Percentiles rank a stretch among this genome's conserved stretches.
phyloP scores from a whole-genome alignment of 371 early-diverging fungal species.

The Smittium culicis region DNA sequence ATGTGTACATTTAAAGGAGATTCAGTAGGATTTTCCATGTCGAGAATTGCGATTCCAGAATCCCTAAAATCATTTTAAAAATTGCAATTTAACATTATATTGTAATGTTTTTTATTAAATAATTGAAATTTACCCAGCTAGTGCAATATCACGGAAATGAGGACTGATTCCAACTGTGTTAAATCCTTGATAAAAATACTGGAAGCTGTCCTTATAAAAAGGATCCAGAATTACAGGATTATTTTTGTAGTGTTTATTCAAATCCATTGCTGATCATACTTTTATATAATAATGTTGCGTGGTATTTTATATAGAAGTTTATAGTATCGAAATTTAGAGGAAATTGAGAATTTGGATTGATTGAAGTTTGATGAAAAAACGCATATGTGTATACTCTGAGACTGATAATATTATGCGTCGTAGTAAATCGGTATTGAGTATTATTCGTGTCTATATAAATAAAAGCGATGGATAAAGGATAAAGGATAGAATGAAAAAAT shows the following conservation, averaged over 20 bases:
- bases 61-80: not conserved
- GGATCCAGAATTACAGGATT: not conserved
- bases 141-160: constrained; percentile 1
- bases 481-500: too few relatives aligned
- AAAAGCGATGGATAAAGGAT: too few relatives aligned
- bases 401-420: too few relatives aligned
- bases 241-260: not conserved
- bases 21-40: constrained; percentile 6
- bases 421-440: too few relatives aligned
- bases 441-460: too few relatives aligned
- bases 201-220: not conserved
- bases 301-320: not conserved
- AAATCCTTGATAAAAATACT: not conserved
- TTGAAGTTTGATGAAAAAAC: too few relatives aligned
- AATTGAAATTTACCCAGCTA: not conserved
- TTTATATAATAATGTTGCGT: not conserved
- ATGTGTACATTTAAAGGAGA: not conserved
- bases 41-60: not conserved
- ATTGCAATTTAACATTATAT: not conserved
- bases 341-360: too few relatives aligned
- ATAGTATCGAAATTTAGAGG: not conserved
- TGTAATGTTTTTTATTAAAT: not conserved
- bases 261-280: not conserved
- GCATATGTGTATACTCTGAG: too few relatives aligned
- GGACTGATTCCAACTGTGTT: constrained; percentile 1